Evolutionary conservation across 352 stramenopile genomes (phyloP), one percentile per base, ranked within the genome.

Genomic region (Phytophthora agathidicida): DNA sequence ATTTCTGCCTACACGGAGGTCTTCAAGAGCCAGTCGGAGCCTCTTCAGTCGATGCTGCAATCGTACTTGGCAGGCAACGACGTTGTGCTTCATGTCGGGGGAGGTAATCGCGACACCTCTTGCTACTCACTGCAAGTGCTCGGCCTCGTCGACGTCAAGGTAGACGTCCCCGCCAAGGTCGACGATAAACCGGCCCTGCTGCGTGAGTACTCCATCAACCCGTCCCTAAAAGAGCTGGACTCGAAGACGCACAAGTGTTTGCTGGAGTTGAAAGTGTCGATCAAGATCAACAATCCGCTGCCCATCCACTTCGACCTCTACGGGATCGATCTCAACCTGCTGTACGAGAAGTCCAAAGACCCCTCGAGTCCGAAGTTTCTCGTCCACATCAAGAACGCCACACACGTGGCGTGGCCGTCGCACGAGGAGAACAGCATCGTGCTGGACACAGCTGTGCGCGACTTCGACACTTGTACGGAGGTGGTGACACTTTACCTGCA

Each of bases 281-380:
- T 94, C 36, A 78, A 68, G 32, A 75, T 93, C 48, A 77, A 92
- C 74, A 93, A 94, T 60, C 86, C 86, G 16, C 60, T 94, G 27
- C 86, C 86, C 27, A 89, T 94, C 50, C 65, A 78, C 33, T 86
- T 94, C 26, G 70, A 89, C 43, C 76, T 94, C 11, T 88, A 81
- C 31, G 65, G 68, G 10, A 69, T 93, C 13, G 66, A 88, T 46
- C 80, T 93, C 14, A 76, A 94, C 32, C 45, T 94, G 14, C 51
- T 88, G 8, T 94, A 92, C 58, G 74, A 77, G 51, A 73, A 65
- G 8, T 26, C 32, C n/a, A 54, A 44, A 22, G 19, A 49, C 20
- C 44, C 7, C 17, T 38, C 37, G 3, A 38, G 24, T 3, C 43
- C 71, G 10, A 73, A 45, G 9, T 76, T 87, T 19, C 65, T 91